These are phyloP conservation scores for Irpex sp. DNA, from an alignment of 1,284 basidiomycete genomes.

Conservation along the genomic window DNA sequence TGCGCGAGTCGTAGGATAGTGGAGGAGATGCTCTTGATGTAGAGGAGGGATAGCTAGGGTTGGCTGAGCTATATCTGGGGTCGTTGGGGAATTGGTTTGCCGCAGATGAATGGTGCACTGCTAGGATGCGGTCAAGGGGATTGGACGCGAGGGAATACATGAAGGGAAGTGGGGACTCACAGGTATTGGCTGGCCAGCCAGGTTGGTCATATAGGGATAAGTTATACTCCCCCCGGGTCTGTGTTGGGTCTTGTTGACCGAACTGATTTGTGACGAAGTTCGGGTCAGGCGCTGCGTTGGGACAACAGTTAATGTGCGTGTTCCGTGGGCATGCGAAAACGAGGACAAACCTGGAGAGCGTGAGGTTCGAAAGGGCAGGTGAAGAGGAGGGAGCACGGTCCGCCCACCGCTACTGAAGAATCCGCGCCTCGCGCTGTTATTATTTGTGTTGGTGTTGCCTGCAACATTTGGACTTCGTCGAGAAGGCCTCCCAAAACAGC, in stretches of 20 bases:
- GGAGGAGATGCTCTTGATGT: constrained; percentile 42
- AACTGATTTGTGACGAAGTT: constrained; percentile 50
- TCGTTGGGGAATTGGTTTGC: constrained; percentile 33
- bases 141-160: constrained; percentile 6
- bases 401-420: constrained; percentile 73
- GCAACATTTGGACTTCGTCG: constrained; percentile 26
- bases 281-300: constrained; percentile 27
- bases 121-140: constrained; percentile 7
- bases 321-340: constrained; percentile 1
- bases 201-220: constrained; percentile 43
- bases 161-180: constrained; percentile 34
- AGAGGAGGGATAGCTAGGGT: constrained; percentile 42
- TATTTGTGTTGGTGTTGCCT: constrained; percentile 20
- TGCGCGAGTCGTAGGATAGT: constrained; percentile 39
- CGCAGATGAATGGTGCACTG: constrained; percentile 23
- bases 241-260: constrained; percentile 59
- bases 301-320: constrained; percentile 15
- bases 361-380: constrained; percentile 80
- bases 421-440: constrained; percentile 28
- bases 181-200: constrained; percentile 41
- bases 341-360: constrained; percentile 79
- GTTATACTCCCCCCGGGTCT: constrained; percentile 52
- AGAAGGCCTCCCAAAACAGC: constrained; percentile 27
- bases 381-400: constrained; percentile 80
- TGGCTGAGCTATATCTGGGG: constrained; percentile 47